A percentile compares a stretch with the other conserved stretches of the same genome.
Conservation (phyloP, 352 stramenopile genomes). For the Pythium aristosporum region DNA sequence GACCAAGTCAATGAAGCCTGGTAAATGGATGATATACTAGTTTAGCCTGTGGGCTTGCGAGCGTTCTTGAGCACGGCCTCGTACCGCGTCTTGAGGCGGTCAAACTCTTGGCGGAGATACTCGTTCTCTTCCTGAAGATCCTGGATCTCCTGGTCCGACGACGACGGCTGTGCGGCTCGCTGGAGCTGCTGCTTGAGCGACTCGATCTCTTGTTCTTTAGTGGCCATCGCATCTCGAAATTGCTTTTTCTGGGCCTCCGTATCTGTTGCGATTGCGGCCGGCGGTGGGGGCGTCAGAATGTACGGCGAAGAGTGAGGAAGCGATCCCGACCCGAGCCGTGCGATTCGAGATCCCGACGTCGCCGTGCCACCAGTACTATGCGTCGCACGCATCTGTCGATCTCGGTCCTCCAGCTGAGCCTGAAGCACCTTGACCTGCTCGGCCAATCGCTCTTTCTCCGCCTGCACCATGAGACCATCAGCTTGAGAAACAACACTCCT, state of each 20-base stretch:
- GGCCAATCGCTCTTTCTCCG: constrained; percentile 63
- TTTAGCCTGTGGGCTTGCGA: constrained; percentile 10
- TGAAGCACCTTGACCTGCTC: constrained; percentile 55
- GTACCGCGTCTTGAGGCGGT: constrained; percentile 65
- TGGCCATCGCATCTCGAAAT: constrained; percentile 50
- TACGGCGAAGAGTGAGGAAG: constrained; percentile 9
- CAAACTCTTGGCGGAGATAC: constrained; percentile 64
- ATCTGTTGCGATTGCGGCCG: background rate
- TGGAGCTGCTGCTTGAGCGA: constrained; percentile 41
- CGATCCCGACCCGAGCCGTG: constrained; percentile 2
- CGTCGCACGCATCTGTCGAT: constrained; percentile 38
- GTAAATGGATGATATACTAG: background rate
- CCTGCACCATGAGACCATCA: constrained; percentile 25
- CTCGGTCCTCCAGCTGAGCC: constrained; percentile 59
- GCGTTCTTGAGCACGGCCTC: constrained; percentile 34
- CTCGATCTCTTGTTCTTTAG: constrained; percentile 66
- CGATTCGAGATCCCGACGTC: constrained; percentile 16
- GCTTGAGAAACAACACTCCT: background rate
- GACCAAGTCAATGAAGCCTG: constrained; percentile 33
- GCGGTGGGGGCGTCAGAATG: constrained; percentile 3
- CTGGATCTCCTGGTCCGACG: constrained; percentile 32
- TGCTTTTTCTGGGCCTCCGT: constrained; percentile 44
- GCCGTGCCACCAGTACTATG: constrained; percentile 11
- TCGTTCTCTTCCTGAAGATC: constrained; percentile 70
- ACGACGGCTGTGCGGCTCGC: background rate